A percentile compares a stretch with the other conserved stretches of the same genome.
Conservation (phyloP, 2,329 filamentous ascomycete species). For the Pseudogymnoascus sp. region DNA sequence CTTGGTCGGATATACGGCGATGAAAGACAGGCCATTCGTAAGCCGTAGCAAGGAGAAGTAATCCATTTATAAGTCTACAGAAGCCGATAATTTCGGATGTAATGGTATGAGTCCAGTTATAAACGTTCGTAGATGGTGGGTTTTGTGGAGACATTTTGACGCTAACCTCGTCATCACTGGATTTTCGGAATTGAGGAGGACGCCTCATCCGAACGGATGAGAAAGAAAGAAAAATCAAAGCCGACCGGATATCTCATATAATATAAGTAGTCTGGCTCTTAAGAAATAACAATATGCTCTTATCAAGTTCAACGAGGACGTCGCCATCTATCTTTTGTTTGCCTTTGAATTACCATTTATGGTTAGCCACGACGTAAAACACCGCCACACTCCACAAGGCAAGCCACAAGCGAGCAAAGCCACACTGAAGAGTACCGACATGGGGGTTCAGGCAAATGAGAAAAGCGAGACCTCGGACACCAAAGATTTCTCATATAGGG, state of each 20-base stretch:
- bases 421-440: neutral
- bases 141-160: neutral
- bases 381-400: neutral
- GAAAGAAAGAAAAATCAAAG: neutral
- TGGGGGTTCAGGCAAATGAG: neutral
- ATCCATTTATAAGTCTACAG: neutral
- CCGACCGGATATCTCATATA: neutral
- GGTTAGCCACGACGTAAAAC: neutral
- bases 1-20: neutral
- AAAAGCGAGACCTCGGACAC: neutral
- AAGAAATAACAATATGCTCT: neutral
- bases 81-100: neutral
- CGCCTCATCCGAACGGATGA: constrained; percentile 4
- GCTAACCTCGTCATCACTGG: constrained; percentile 3
- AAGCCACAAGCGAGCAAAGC: neutral
- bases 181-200: neutral
- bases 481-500: neutral
- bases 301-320: neutral
- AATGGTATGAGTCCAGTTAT: neutral
- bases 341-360: neutral
- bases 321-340: neutral
- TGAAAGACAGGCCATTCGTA: neutral
- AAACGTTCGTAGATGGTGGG: neutral
- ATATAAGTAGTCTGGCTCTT: neutral
- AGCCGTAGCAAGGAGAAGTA: neutral